These are phyloP conservation scores for Vigna hirtella DNA, from an alignment of 306 rosid genomes.

Conservation along the genomic window DNA sequence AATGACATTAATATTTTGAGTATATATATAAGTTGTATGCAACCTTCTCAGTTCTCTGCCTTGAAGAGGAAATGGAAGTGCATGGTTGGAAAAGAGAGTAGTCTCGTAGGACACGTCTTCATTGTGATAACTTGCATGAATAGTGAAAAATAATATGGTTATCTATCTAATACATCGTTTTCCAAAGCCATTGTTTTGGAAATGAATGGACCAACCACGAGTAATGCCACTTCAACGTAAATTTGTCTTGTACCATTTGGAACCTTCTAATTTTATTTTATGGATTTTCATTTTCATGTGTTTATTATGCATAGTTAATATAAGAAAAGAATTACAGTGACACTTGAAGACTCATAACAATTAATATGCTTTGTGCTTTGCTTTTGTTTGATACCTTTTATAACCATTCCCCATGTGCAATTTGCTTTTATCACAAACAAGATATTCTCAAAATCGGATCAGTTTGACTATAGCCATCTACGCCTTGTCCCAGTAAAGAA, in stretches of 20 bases:
- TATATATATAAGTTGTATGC: not conserved
- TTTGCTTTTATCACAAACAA: slow-evolving; percentile 46
- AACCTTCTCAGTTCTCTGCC: not conserved
- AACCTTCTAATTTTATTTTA: slow-evolving; percentile 4
- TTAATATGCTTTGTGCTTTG: slow-evolving; percentile 6
- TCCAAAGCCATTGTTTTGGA: slow-evolving; percentile 38
- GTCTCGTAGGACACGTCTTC: slow-evolving; percentile 35
- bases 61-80: not conserved
- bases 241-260: slow-evolving; percentile 39
- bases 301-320: not conserved
- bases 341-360: slow-evolving; percentile 17
- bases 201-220: slow-evolving; percentile 44
- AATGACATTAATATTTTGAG: not conserved
- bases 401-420: slow-evolving; percentile 51
- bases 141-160: not conserved
- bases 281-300: not conserved
- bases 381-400: slow-evolving; percentile 36
- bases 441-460: not conserved
- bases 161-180: slow-evolving; percentile 46
- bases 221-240: slow-evolving; percentile 9
- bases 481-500: not conserved
- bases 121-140: slow-evolving; percentile 42
- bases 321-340: slow-evolving; percentile 11
- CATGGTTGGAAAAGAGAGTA: slow-evolving; percentile 21
- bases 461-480: slow-evolving; percentile 13